Evolutionary conservation across 2,329 filamentous ascomycete genomes (phyloP), one percentile per base, ranked within the genome.

Genomic region (Aureobasidium sp.): DNA sequence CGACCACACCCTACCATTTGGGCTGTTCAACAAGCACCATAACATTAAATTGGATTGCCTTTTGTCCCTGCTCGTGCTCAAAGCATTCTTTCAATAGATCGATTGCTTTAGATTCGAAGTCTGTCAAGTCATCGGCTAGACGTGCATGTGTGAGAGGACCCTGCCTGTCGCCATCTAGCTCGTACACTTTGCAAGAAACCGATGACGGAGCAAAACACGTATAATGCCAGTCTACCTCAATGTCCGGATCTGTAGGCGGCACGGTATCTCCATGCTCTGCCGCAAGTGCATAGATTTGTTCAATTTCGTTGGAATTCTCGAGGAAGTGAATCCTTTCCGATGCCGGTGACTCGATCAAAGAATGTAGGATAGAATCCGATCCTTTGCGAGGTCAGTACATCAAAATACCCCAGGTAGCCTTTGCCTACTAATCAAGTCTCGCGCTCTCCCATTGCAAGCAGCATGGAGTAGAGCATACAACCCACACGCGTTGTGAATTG

Each of bases 211-310:
- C 30, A 24, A 48, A 48, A 17, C 30, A 35, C 12, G 32, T 48
- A 21, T 35, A 48, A 21, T 48, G 44, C 21, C 27, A 48, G 12
- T 48, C 44, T 14, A 48, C 44, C 8, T 48, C 44, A 6, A 14
- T 21, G 2, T 34, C 32, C 21, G 16, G 3, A 14, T 37, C 29
- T 6, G 29, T 7, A 10, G 30, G 44, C 4, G 14, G 30, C n/a
- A 7, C 22, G 10, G 44, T 48, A 16, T 37, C 21, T 11, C 44
- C 44, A 24, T 35, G 17, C 6, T 35, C 11, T 37, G 30, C 44
- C 12, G 44, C 44, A 6, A 12, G 10, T 12, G 21, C n/a, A 35
- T 48, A 48, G 3, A 35, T 3, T 25, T 12, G 14, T 17, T 48
- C 44, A 6, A 48, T 19, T 8, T 37, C 30, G n/a, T 22, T 7